phyloP scores from a whole-genome alignment of 352 stramenopile species.

The Phytophthora colocasiae region DNA sequence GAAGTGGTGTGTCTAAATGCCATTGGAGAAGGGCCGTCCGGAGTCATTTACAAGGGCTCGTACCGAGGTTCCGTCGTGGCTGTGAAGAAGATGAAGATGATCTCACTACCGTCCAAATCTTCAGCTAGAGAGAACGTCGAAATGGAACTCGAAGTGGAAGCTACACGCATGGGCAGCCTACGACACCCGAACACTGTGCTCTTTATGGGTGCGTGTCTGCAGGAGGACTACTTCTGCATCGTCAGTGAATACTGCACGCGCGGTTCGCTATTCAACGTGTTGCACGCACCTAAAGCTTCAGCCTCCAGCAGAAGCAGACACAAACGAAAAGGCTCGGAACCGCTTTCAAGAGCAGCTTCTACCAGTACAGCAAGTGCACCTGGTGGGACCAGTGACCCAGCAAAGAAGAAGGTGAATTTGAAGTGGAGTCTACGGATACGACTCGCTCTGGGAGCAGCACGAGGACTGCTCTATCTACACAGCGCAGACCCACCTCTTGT shows the following conservation, averaged over 20 bases:
- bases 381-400: conserved; percentile 19
- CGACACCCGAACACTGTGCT: conserved; percentile 99
- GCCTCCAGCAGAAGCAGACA: conserved; percentile 32
- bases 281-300: conserved; percentile 69
- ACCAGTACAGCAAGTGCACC: conserved; percentile 29
- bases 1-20: conserved; percentile 84
- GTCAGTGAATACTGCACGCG: conserved; percentile 96
- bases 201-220: conserved; percentile 97
- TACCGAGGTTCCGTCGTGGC: conserved; percentile 87
- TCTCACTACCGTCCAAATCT: conserved; percentile 59
- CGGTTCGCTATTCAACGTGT: conserved; percentile 95
- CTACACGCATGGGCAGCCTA: conserved; percentile 89
- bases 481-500: conserved; percentile 86
- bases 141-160: conserved; percentile 84
- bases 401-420: conserved; percentile 69
- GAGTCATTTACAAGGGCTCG: conserved; percentile 87
- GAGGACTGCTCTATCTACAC: conserved; percentile 86
- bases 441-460: conserved; percentile 79
- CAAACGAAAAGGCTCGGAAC: conserved; percentile 41
- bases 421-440: conserved; percentile 86
- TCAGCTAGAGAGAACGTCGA: conserved; percentile 77
- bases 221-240: conserved; percentile 96
- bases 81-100: conserved; percentile 91
- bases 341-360: conserved; percentile 16
- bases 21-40: conserved; percentile 81